Conservation (phyloP, 768 basidiomycete genomes). For the Artomyces pyxidatus region DNA sequence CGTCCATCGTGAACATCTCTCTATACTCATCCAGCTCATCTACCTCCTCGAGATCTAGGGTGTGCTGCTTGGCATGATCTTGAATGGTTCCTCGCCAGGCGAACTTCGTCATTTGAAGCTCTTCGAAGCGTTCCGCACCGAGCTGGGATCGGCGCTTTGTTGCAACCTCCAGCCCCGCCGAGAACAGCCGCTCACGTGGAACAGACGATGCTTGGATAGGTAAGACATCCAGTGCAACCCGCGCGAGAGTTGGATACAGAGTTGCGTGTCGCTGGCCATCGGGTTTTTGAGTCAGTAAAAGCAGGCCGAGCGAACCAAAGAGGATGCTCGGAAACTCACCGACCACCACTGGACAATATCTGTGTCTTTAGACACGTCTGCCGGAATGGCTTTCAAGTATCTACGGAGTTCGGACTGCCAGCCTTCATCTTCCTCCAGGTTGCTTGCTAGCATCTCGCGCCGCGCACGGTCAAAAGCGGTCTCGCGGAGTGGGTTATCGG, state of each 20-base stretch:
- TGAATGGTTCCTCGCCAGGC: constrained; percentile 3
- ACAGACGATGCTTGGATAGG: constrained; percentile 10
- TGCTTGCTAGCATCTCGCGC: too few species aligned
- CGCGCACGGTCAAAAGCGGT: neutral
- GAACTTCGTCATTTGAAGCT: constrained; percentile 10
- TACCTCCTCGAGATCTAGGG: constrained; percentile 6
- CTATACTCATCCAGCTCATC: neutral
- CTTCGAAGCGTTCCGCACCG: constrained; percentile 4
- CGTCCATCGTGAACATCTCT: neutral
- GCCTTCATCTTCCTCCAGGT: neutral
- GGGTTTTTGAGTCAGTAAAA: neutral
- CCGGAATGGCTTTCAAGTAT: constrained; percentile 13
- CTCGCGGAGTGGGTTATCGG: neutral
- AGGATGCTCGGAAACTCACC: neutral
- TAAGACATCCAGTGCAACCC: constrained; percentile 10
- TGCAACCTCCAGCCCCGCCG: constrained; percentile 4
- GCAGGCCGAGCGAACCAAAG: neutral
- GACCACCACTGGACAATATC: constrained; percentile 16
- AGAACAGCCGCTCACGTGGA: constrained; percentile 13
- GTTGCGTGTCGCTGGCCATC: neutral
- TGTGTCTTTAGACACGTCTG: constrained; percentile 10
- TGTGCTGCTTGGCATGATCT: constrained; percentile 2
- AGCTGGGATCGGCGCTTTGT: neutral
- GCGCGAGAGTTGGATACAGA: constrained; percentile 5
- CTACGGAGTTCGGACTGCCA: constrained; percentile 5